phyloP scores from a whole-genome alignment of 768 basidiomycete species.

The Leccinum boreale region DNA sequence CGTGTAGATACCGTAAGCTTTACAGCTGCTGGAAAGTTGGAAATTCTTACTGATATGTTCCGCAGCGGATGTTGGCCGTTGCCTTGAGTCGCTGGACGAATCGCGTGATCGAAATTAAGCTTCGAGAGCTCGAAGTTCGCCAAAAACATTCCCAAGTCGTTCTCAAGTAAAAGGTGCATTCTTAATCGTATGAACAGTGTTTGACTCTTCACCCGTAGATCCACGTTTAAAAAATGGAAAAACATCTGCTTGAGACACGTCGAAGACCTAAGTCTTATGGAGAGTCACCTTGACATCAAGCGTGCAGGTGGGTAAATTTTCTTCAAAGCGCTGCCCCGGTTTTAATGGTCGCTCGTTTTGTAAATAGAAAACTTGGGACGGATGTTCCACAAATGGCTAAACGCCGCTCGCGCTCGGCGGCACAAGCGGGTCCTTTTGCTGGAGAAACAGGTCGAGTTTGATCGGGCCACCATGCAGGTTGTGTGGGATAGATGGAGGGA shows the following conservation, averaged over 20 bases:
- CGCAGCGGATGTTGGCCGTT: constrained; percentile 50
- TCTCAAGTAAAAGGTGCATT: constrained; percentile 32
- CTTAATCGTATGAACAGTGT: constrained; percentile 11
- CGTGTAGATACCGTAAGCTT: constrained; percentile 39
- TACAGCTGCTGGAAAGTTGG: not conserved
- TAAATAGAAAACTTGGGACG: constrained; percentile 60
- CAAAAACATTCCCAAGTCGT: constrained; percentile 43
- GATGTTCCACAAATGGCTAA: constrained; percentile 69
- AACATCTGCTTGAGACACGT: constrained; percentile 55
- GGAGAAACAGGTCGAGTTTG: constrained; percentile 61
- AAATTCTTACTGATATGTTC: constrained; percentile 1
- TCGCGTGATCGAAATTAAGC: constrained; percentile 69
- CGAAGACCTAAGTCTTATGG: constrained; percentile 75
- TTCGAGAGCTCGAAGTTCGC: constrained; percentile 62
- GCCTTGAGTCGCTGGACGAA: constrained; percentile 64
- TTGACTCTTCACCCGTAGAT: constrained; percentile 35
- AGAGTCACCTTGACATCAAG: constrained; percentile 79
- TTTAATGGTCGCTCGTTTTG: not conserved
- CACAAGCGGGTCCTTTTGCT: constrained; percentile 58
- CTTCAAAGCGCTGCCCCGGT: not conserved
- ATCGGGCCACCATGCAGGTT: constrained; percentile 44
- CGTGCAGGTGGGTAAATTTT: constrained; percentile 55
- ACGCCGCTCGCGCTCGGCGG: constrained; percentile 55
- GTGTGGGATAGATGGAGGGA: constrained; percentile 84
- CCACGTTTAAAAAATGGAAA: constrained; percentile 70